Base-by-base conservation (phyloP, 1,139 yeast genomes). In the Blastobotrys aristatus region DNA sequence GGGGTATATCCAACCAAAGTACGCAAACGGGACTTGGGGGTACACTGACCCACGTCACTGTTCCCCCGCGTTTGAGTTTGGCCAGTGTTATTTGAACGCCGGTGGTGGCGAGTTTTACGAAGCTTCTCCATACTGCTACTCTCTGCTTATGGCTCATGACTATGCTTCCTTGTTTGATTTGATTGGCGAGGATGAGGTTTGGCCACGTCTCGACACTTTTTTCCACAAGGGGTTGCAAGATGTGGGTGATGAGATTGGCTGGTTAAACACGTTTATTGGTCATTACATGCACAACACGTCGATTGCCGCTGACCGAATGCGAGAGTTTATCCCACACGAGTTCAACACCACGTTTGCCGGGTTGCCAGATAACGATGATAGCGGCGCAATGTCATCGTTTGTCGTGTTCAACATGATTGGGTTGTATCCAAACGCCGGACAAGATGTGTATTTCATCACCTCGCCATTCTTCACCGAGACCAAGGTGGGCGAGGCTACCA, bases 301-400 rank as follows among this genome's bases (percentile, higher is more conserved):
- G 27, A 44, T 48, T 35, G 50, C 47, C 16, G 43, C 43, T 16
- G 50, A 48, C 32, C 40, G 50, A 36, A 31, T 48, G 31, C 31
- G 48, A 30, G 50, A 48, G 33, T 36, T 44, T 27, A 48, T 48
- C 18, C 47, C 47, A 43, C 63, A 56, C 11, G 60, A 63, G 46
- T 69, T 68, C 50, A 55, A 58, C 26, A 49, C 57, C 1, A 67
- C 66, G 2, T 50, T 59, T 4, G 49, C 49, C 8, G 71, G 68
- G 1, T 51, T 70, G 27, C 73, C 73, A 3, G 74, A 72, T 1
- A 70, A 70, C 50, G 67, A 73, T 1, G 73, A 70, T 53, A 69
- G 68, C 20, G 74, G 74, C 13, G 70, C 74, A 6, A 67, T 70
- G 71, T 72, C 69, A 48, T 63, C 69, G 1, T 70, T 73, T 72